A percentile compares a stretch with the other conserved stretches of the same genome.
Evolutionary conservation across 2,329 filamentous ascomycete species (phyloP).

Genomic region (Ophiostoma australiae): DNA sequence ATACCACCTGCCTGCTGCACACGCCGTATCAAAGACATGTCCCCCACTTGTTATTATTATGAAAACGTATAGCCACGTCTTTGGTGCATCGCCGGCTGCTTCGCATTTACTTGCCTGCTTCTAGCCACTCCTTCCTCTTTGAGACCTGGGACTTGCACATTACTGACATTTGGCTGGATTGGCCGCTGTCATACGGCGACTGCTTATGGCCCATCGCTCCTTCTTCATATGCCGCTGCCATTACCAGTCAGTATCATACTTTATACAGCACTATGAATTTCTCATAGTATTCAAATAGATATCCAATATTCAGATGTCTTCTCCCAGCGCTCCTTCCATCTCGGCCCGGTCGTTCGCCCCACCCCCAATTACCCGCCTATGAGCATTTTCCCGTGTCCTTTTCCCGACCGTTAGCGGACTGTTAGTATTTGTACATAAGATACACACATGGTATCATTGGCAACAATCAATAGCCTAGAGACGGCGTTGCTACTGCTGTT

Average conservation of each 20-base stretch:
- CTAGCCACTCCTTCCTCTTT: background rate
- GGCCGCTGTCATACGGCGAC: background rate
- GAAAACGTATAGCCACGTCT: background rate
- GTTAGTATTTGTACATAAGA: background rate
- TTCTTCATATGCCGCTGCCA: constrained; percentile 6
- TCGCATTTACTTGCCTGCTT: background rate
- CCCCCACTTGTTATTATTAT: background rate
- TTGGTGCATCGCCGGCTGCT: background rate
- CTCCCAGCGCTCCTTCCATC: constrained; percentile 7
- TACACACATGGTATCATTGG: background rate
- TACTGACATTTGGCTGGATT: background rate
- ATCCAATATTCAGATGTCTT: background rate
- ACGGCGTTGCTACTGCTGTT: background rate
- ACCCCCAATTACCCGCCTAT: constrained; percentile 25
- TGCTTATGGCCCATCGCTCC: background rate
- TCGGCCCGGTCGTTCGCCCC: constrained; percentile 23
- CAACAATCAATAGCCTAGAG: background rate
- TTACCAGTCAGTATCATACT: background rate
- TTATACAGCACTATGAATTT: no score
- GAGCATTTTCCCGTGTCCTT: constrained; percentile 24
- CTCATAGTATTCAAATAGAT: background rate
- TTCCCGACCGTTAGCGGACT: constrained; percentile 22
- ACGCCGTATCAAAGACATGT: background rate
- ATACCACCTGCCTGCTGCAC: background rate
- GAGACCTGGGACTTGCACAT: background rate